Base-by-base conservation (phyloP, 495 filamentous ascomycete species). In the Elaphomyces granulatus region DNA sequence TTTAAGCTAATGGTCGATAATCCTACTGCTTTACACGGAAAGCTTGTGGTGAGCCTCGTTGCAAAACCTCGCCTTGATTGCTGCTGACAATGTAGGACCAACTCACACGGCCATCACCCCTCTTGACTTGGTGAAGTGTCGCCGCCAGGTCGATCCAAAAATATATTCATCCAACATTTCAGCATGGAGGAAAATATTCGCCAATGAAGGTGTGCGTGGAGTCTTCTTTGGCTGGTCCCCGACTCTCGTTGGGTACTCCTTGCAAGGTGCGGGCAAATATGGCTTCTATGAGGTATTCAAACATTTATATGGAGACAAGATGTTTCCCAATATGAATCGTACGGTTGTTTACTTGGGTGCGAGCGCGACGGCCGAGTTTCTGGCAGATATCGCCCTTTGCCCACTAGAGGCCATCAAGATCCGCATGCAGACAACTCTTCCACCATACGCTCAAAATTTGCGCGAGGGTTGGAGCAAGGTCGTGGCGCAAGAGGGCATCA, bases 261-360 rank as follows among this genome's bases (percentile, higher is more conserved):
- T 80, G 48, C 78, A 83, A 47, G 78, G 78, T n/a, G 77, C 75
- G 37, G 78, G 78, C n/a, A 83, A 83, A 55, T 83, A 83, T 52
- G 78, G 78, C 10, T 71, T 80, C 58, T 83, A 83, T 52, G 78
- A 83, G 43, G 71, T 80, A 52, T 83, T 83, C 70, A 83, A 83
- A 51, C 67, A 83, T 56, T 49, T 69, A 17, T 83, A 83, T 55
- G 77, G 77, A 44, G 74, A 81, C 40, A 60, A 64, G 40, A 36
- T 78, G 21, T 78, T 79, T 57, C 76, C 77, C 2, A 61, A 70
- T 37, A 54, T 52, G 36, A 77, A 78, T 54, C 74, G 74, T 51
- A 80, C 78, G 0, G 47, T 74, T 10, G 66, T 81, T 31, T 78
- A 75, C 54, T 68, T 83, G 19, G 76, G 67, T 3, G 78, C 78